Evolutionary conservation across 2,329 filamentous ascomycete species (phyloP).

Genomic region (Fusarium liriodendri): DNA sequence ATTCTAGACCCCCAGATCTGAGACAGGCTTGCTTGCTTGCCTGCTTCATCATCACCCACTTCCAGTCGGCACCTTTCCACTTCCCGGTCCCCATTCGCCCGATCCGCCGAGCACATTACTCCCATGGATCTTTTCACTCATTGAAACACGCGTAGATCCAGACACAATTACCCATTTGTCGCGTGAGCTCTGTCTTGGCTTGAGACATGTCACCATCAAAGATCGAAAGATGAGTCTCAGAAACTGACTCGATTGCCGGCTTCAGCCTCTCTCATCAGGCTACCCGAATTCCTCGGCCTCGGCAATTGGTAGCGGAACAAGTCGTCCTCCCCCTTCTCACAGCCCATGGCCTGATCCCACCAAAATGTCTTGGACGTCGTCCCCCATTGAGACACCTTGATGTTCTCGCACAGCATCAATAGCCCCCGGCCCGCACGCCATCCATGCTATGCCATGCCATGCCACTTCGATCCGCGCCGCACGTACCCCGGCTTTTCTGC

Average conservation of each 20-base stretch:
- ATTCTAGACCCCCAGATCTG: constrained; percentile 1
- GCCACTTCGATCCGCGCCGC: constrained; percentile 1
- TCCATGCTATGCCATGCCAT: constrained; percentile 18
- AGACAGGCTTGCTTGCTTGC: neutral
- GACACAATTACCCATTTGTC: constrained; percentile 1
- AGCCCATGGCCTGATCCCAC: constrained; percentile 30
- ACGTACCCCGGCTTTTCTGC: constrained; percentile 15
- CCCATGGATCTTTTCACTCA: neutral
- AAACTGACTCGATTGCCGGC: neutral
- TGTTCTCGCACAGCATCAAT: constrained; percentile 5
- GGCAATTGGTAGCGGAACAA: neutral
- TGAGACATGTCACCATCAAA: constrained; percentile 21
- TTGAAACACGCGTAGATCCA: neutral
- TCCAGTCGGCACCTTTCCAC: constrained; percentile 5
- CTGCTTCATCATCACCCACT: neutral
- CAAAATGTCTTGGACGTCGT: constrained; percentile 6
- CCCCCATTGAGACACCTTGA: neutral
- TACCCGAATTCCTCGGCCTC: constrained; percentile 4
- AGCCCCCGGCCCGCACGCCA: neutral
- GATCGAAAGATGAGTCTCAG: constrained; percentile 21
- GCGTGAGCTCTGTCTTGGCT: constrained; percentile 8
- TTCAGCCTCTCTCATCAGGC: neutral
- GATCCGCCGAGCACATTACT: constrained; percentile 16
- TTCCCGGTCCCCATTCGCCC: constrained; percentile 10
- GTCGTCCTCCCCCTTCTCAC: neutral